Percentiles rank a stretch among this genome's conserved stretches.
Conservation (phyloP, 805 yeast genomes). For the Yarrowia phangngaensis region DNA sequence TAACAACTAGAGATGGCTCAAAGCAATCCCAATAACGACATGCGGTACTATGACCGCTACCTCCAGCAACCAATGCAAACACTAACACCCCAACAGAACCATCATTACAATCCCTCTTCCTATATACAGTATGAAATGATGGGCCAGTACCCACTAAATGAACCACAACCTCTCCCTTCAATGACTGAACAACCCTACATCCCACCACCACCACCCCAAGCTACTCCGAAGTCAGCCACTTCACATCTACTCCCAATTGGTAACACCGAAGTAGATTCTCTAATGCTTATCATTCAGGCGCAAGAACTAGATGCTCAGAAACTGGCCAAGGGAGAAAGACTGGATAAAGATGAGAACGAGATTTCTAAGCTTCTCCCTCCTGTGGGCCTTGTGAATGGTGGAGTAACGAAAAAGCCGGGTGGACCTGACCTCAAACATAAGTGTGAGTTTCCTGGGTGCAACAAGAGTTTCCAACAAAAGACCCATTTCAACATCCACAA, state of each 20-base stretch:
- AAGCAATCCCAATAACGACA: too few species aligned
- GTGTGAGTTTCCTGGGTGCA: slow-evolving; percentile 51
- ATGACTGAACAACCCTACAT: too few species aligned
- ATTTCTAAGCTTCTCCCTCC: slow-evolving; percentile 50
- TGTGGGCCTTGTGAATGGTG: slow-evolving; percentile 68
- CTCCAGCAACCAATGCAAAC: too few species aligned
- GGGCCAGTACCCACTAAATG: too few species aligned
- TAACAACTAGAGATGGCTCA: too few species aligned
- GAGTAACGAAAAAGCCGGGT: slow-evolving; percentile 61
- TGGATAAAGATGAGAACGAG: slow-evolving; percentile 37
- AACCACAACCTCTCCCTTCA: too few species aligned
- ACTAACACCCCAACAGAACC: too few species aligned
- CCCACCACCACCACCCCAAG: too few species aligned
- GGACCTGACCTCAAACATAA: slow-evolving; percentile 33
- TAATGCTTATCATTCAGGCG: slow-evolving; percentile 89
- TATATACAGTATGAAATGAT: too few species aligned
- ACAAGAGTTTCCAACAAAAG: slow-evolving; percentile 77
- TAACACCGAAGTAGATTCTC: slow-evolving; percentile 83
- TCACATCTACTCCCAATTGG: slow-evolving; percentile 46
- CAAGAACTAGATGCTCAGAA: slow-evolving; percentile 62
- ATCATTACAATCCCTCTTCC: too few species aligned
- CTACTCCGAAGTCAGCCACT: too few species aligned
- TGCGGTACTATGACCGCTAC: too few species aligned
- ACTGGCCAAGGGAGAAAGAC: slow-evolving; percentile 61
- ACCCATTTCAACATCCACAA: slow-evolving; percentile 89